phyloP scores from a whole-genome alignment of 2,329 filamentous ascomycete genomes.

The Alternaria panax region DNA sequence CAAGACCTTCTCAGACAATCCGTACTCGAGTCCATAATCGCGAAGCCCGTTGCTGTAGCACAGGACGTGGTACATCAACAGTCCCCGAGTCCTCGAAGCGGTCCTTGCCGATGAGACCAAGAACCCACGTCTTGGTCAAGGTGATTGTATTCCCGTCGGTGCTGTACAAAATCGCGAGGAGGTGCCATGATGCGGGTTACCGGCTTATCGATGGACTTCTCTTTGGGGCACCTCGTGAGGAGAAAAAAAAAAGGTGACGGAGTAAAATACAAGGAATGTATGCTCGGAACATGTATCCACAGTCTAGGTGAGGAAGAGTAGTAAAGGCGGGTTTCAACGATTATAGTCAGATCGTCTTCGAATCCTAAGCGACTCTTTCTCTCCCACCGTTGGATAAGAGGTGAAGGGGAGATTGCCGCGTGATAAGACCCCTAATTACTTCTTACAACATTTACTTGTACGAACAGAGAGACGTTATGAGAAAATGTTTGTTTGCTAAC shows the following conservation, averaged over 20 bases:
- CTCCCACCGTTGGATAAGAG: not conserved
- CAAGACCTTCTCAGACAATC: not conserved
- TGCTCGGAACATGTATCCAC: not conserved
- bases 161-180: not conserved
- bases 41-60: not conserved
- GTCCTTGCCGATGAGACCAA: not conserved
- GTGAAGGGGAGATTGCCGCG: not conserved
- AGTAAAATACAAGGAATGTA: not conserved
- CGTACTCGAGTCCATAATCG: not conserved
- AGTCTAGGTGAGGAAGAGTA: not conserved
- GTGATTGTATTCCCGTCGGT: not conserved
- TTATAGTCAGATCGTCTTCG: not conserved
- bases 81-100: not conserved
- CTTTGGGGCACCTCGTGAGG: not conserved
- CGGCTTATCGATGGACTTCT: not conserved
- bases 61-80: not conserved
- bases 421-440: not conserved
- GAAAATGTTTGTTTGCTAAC: not conserved
- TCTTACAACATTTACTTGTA: not conserved
- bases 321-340: not conserved
- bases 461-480: not conserved
- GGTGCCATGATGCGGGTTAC: not conserved
- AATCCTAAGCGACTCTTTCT: not conserved
- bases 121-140: not conserved
- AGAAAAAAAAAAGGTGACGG: not conserved